Base-by-base conservation (phyloP, 495 filamentous ascomycete genomes). In the Physcia stellaris region DNA sequence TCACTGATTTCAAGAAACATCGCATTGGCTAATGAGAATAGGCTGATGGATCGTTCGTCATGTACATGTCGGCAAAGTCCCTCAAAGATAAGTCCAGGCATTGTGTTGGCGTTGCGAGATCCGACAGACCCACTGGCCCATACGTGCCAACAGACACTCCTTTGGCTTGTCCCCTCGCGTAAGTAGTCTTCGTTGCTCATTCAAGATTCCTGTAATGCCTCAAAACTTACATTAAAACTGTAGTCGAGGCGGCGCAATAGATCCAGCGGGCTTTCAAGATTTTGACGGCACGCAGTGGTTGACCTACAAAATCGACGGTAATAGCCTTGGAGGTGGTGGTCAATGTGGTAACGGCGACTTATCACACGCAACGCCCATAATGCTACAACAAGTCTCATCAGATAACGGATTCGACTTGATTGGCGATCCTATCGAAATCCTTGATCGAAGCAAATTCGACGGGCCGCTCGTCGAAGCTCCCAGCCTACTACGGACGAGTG, bases 391-490 rank as follows among this genome's bases (percentile, higher is more conserved):
- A 41, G 62, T 79, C 4, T 42, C 37, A 12, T 37, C 39, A 2
- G 39, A 40, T 0, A 69, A 80, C 41, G 77, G 66, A 0, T 45
- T 68, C 19, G 75, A 67, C 2, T 55, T 54, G 4, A 45, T 70
- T 17, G 77, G 71, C 11, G 54, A 63, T 17, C 46, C 70, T 1
- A 58, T 73, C 20, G 45, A 62, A 50, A 59, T 82, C 11, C 54
- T 80, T 9, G 68, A 75, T 43, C 67, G 76, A 16, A 61, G 49
- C 5, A 60, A 64, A 22, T 51, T 44, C 15, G 77, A 79, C 47
- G 74, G 73, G 0, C 71, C 71, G 4, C 54, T 79, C 1, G 66
- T 80, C 11, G 76, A 81, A 53, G 78, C 75, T 12, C 77, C 76
- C 2, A 60, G 61, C 18, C 40, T 80, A 31, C 53, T 70, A 4